Evolutionary conservation across 768 basidiomycete genomes (phyloP).

Genomic region (Cubamyces lactineus): DNA sequence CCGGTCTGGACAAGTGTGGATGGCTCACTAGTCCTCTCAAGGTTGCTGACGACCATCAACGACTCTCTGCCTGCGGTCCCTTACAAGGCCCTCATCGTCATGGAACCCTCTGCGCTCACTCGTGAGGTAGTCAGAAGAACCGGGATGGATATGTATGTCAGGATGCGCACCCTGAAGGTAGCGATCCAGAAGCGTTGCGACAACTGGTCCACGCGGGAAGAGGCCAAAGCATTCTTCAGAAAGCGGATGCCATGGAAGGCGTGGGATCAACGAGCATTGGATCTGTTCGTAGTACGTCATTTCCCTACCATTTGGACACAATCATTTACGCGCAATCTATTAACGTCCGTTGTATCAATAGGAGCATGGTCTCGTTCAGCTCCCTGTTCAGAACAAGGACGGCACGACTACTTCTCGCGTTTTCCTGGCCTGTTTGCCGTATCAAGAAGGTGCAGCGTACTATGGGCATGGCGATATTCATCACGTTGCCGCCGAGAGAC

Average conservation of each 20-base stretch:
- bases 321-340: neutral
- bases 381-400: neutral
- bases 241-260: slow-evolving; percentile 48
- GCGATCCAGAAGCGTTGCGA: slow-evolving; percentile 39
- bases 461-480: neutral
- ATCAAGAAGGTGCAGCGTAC: neutral
- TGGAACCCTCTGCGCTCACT: slow-evolving; percentile 49
- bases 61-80: neutral
- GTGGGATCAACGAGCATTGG: slow-evolving; percentile 48
- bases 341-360: neutral
- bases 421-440: neutral
- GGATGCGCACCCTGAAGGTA: slow-evolving; percentile 38
- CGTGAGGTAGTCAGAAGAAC: slow-evolving; percentile 38
- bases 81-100: slow-evolving; percentile 41
- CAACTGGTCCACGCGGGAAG: slow-evolving; percentile 45
- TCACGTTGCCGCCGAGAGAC: neutral
- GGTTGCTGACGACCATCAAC: neutral
- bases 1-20: neutral
- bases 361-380: slow-evolving; percentile 3
- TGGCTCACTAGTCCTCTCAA: neutral
- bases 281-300: slow-evolving; percentile 33
- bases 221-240: slow-evolving; percentile 47
- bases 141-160: slow-evolving; percentile 42
- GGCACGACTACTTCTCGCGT: neutral
- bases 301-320: too few species aligned